Evolutionary conservation across 345 rosid species (phyloP), one percentile per base, ranked within the genome.

Genomic region (Odontarrhena argentea): DNA sequence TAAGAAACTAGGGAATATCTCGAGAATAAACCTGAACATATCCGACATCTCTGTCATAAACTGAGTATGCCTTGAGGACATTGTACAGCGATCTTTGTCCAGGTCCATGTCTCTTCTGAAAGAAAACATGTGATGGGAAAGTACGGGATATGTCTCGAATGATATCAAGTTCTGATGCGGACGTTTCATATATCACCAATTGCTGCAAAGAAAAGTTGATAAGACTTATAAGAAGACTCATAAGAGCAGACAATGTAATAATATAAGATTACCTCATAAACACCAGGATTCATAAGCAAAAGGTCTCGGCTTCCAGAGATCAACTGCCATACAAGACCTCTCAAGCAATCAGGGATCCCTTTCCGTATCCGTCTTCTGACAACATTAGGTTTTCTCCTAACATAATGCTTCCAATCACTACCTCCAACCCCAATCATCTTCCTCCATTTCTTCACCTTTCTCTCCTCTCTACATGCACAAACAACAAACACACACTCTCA

Each of bases 251-350:
- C 58, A 34, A 52, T 9, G 22, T 32, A 9, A 34, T 5, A 3
- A 57, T 28, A 26, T 1, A 65, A 28, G 24, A 65, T 22, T 66
- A 88, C 99, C 96, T 87, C 95, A 69, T 91, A 94, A 63, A 94
- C 96, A 58, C 97, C 95, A 44, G 97, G 96, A 72, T 87, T 94
- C 99, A 91, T 85, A 63, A 87, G 87, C 81, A 94, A 77, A 80
- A 94, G 95, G 70, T 91, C 99, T 1, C 96, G 83, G 49, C 99
- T 94, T 63, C 97, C 97, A 5, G 97, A 87, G 43, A 94, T 86
- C 77, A 91, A 58, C 76, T 94, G 99, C 99, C 99, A 94, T 76
- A 94, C 97, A 60, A 94, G 96, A 61, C 99, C 99, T 74, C 97
- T 82, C 79, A 94, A 84, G 34, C 99, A 91, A 78, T 94, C 99